phyloP scores from a whole-genome alignment of 495 filamentous ascomycete species.

The Hyphodiscus hymeniophilus region DNA sequence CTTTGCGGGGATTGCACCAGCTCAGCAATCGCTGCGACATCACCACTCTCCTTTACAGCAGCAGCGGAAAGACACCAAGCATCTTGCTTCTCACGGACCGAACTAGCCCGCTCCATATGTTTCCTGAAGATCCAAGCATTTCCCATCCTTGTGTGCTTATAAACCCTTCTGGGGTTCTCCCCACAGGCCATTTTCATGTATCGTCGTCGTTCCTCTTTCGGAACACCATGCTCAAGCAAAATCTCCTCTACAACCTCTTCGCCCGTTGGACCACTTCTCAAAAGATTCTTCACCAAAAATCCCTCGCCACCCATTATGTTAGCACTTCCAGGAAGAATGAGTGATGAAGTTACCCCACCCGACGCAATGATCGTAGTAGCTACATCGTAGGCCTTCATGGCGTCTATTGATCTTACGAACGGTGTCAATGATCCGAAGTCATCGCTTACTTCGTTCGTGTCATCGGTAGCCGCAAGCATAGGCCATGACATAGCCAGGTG shows the following conservation, averaged over 20 bases:
- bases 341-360: conserved; percentile 53
- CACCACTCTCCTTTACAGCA: conserved; percentile 23
- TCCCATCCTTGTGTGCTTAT: conserved; percentile 44
- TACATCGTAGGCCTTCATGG: conserved; percentile 42
- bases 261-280: conserved; percentile 35
- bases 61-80: conserved; percentile 50
- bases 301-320: conserved; percentile 63
- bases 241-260: conserved; percentile 38
- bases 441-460: conserved; percentile 35
- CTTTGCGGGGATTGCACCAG: conserved; percentile 9
- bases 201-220: conserved; percentile 29
- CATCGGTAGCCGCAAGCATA: conserved; percentile 31
- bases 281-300: conserved; percentile 49
- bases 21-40: conserved; percentile 15
- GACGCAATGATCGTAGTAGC: conserved; percentile 49
- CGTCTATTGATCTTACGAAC: conserved; percentile 47
- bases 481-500: conserved; percentile 38
- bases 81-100: conserved; percentile 43
- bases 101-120: conserved; percentile 48
- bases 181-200: conserved; percentile 71
- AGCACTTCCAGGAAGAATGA: conserved; percentile 51
- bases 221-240: conserved; percentile 36
- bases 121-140: conserved; percentile 58
- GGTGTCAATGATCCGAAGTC: conserved; percentile 40
- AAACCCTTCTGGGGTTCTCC: conserved; percentile 52